Percentiles rank a stretch among this genome's conserved stretches.
These are phyloP conservation scores for Pichia paraexigua DNA, from an alignment of 805 yeast species.

Conservation along the genomic window DNA sequence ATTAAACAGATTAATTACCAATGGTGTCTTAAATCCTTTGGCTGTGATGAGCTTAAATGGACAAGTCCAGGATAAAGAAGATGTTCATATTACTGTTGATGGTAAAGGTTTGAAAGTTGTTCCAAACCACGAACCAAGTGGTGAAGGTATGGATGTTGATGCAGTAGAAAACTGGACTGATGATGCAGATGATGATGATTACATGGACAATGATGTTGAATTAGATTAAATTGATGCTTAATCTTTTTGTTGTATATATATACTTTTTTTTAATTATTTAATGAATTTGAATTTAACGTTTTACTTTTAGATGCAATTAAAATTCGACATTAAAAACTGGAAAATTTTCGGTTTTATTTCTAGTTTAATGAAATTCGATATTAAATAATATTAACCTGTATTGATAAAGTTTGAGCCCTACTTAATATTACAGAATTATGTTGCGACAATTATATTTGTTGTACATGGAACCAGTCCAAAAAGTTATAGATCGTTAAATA, in stretches of 20 bases:
- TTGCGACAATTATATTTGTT: too few relatives aligned
- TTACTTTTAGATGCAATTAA: too few relatives aligned
- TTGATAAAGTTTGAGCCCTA: too few relatives aligned
- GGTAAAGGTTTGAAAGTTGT: slow-evolving; percentile 66
- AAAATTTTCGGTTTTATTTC: too few relatives aligned
- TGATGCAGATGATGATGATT: slow-evolving; percentile 54
- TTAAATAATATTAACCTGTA: too few relatives aligned
- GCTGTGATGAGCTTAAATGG: slow-evolving; percentile 86
- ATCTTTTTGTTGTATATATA: neutral
- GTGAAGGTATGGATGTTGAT: slow-evolving; percentile 43
- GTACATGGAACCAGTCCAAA: too few relatives aligned
- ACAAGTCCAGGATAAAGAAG: slow-evolving; percentile 82
- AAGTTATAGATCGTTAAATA: too few relatives aligned
- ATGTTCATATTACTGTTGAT: slow-evolving; percentile 54
- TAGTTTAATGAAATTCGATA: too few relatives aligned
- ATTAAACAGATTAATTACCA: slow-evolving; percentile 83
- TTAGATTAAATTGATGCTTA: slow-evolving; percentile 14
- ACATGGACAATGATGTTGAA: slow-evolving; percentile 17
- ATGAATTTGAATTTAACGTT: neutral
- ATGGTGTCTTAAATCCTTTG: slow-evolving; percentile 75
- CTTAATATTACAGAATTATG: too few relatives aligned
- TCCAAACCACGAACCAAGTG: slow-evolving; percentile 73
- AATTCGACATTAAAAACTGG: too few relatives aligned
- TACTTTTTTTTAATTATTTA: neutral
- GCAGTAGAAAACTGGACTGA: slow-evolving; percentile 56